phyloP scores from a whole-genome alignment of 768 basidiomycete species.

The Amanita muscaria region DNA sequence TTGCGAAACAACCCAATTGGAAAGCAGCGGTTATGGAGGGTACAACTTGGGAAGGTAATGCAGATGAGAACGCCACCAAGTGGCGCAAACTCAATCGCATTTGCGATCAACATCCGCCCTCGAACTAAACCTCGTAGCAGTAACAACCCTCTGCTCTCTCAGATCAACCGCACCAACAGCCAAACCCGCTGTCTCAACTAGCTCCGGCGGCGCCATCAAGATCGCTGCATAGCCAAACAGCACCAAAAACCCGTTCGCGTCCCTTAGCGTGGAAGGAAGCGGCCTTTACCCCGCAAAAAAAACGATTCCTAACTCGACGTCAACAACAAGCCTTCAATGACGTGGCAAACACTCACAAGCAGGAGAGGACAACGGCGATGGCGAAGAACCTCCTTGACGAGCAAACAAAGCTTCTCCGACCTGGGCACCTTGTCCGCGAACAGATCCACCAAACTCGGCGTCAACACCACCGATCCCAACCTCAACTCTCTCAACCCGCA shows the following conservation, averaged over 20 bases:
- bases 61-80: no score
- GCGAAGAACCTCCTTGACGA: not conserved
- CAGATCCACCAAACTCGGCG: not conserved
- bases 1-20: no score
- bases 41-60: no score
- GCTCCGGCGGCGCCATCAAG: conserved; percentile 75
- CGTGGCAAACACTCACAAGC: not conserved
- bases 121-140: conserved; percentile 85
- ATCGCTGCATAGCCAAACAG: conserved; percentile 65
- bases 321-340: conserved; percentile 1
- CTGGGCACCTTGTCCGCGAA: not conserved
- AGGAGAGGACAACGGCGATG: not conserved
- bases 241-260: conserved; percentile 27
- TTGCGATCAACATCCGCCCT: conserved; percentile 76
- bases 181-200: conserved; percentile 82
- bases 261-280: conserved; percentile 19
- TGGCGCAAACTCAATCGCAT: no score
- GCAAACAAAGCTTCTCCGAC: not conserved
- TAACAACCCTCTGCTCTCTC: conserved; percentile 73
- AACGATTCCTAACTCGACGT: not conserved
- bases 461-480: not conserved
- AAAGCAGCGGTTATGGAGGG: no score
- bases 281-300: conserved; percentile 16
- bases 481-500: not conserved
- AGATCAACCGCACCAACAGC: conserved; percentile 84